Evolutionary conservation across 768 basidiomycete genomes (phyloP).

Genomic region (Mycena haematopus): DNA sequence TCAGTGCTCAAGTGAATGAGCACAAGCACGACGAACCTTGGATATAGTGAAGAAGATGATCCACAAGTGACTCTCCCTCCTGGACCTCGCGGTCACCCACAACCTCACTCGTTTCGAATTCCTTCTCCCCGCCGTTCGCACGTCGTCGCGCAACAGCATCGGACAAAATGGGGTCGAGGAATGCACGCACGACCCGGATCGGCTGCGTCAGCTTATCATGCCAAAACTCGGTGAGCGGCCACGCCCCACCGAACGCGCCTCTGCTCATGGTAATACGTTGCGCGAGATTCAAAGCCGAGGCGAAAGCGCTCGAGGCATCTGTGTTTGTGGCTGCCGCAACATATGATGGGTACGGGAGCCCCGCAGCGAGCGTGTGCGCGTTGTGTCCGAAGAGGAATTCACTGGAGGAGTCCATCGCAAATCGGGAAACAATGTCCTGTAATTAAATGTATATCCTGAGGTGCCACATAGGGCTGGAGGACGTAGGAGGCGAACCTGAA

Average conservation of each 20-base stretch:
- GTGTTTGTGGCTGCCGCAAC: conserved; percentile 22
- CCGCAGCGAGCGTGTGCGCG: conserved; percentile 51
- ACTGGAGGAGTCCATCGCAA: conserved; percentile 64
- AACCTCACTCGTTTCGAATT: not conserved
- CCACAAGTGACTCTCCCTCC: conserved; percentile 54
- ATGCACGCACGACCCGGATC: conserved; percentile 54
- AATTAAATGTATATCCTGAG: not conserved
- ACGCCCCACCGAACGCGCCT: conserved; percentile 47
- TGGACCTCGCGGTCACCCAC: conserved; percentile 41
- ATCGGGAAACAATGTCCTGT: conserved; percentile 59
- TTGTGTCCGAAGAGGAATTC: conserved; percentile 63
- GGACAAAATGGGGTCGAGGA: conserved; percentile 59
- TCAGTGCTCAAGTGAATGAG: not conserved
- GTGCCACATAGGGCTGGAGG: not conserved
- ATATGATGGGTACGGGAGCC: conserved; percentile 51
- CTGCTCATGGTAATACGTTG: conserved; percentile 50
- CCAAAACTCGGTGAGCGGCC: conserved; percentile 63
- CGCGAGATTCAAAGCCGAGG: conserved; percentile 53
- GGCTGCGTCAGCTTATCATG: conserved; percentile 50
- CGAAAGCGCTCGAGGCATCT: conserved; percentile 43
- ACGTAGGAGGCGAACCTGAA: conserved; percentile 50
- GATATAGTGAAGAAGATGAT: conserved; percentile 58
- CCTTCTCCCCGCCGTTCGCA: not conserved
- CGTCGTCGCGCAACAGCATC: conserved; percentile 49
- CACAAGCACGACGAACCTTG: conserved; percentile 44